Base-by-base conservation (phyloP, 345 rosid species). In the Citrus reticulata region DNA sequence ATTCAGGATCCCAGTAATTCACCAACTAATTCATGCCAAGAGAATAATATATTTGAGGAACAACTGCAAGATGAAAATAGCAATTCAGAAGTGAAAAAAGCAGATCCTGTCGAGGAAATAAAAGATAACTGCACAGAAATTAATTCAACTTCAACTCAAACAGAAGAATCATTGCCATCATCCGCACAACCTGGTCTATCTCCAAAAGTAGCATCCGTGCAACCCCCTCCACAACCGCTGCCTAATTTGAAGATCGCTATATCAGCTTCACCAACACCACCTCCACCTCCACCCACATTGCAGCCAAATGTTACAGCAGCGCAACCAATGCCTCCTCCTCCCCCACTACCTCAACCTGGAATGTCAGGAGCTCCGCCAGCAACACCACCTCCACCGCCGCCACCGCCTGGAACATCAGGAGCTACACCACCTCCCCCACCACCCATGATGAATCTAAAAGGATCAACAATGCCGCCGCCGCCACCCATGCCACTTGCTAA, bases 401-500 rank as follows among this genome's bases (percentile, higher is more conserved):
- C 87, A 49, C 82, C 81, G 1, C 85, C 85, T 6, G 32, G 22
- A 73, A 60, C 16, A 74, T 13, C 62, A 55, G 76, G 40, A 64
- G 54, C 51, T 7, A 63, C 68, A 72, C 57, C 71, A 46, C 79
- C 37, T 2, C 81, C 78, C 5, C 82, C 86, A n/a, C 82, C 83
- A 5, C n/a, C 8, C 22, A 54, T 54, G 58, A 54, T 17, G 58
- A 4, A 16, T 54, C 22, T 54, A 54, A 54, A 54, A 54, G 58
- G 20, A 54, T 54, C 58, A 5, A 7, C 58, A 54, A 54, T 54
- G 58, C 58, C 58, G 7, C 22, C 22, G 57, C 68, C 87, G 2
- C 91, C 89, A 27, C 82, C 82, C 10, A 81, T 80, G 83, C 73
- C 85, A 58, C 68, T 30, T 29, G 75, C 40, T 20, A 89, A 72